Conservation (phyloP, 176 grass and related monocot species). For the Triticum urartu region DNA sequence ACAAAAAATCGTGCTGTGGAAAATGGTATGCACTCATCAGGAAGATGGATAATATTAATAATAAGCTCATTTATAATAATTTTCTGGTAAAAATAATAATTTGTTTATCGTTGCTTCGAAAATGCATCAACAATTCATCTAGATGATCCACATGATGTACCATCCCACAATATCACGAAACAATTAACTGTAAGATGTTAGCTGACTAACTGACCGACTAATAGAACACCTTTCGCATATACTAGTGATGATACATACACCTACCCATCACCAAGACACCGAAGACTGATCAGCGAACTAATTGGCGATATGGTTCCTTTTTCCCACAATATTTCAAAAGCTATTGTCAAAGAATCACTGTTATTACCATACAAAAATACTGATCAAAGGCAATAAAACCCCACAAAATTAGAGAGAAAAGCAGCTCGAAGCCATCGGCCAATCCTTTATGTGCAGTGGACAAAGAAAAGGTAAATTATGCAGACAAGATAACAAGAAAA, state of each 20-base stretch:
- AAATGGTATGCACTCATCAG: neutral
- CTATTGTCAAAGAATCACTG: neutral
- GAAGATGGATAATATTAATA: neutral
- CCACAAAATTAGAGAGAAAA: neutral
- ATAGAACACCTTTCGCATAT: neutral
- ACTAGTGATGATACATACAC: neutral
- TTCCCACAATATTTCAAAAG: neutral
- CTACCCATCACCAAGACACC: neutral
- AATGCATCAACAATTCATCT: neutral
- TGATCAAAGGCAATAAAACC: neutral
- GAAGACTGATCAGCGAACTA: neutral
- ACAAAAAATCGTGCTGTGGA: neutral
- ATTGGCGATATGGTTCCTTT: neutral
- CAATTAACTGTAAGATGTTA: neutral
- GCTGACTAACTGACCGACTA: neutral
- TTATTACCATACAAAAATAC: neutral
- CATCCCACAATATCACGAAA: neutral
- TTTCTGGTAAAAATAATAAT: neutral
- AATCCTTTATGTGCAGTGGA: neutral
- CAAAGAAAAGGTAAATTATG: constrained; percentile 23
- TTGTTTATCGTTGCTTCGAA: neutral
- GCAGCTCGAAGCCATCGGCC: neutral
- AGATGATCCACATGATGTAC: neutral
- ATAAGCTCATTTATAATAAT: neutral
- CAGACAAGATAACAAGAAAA: neutral